Base-by-base conservation (phyloP, 1,139 yeast species). In the Yamadazyma taylorii region DNA sequence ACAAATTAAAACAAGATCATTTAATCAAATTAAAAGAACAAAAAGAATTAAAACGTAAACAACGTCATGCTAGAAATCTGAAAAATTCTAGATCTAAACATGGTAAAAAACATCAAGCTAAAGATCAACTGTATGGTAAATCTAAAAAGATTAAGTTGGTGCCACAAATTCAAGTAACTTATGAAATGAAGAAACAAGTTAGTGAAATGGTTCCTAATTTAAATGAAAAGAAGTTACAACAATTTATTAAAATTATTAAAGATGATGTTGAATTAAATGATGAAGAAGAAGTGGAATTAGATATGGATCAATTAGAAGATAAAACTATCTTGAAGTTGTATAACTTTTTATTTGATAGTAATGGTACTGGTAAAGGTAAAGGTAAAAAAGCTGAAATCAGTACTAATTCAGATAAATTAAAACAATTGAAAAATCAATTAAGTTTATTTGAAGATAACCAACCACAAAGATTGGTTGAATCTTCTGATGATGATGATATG, bases 151-250 rank as follows among this genome's bases (percentile, higher is more conserved):
- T 47, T 11, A 47, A 43, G 32, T 32, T 47, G 21, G 40, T 41
- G 6, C 51, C 51, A 24, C 48, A 47, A 36, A 45, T 51, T 36
- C 50, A 78, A 35, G 85, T 85, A 34, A 87, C 97, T 0, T 92
- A 87, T 58, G 97, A 90, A 56, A 92, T 92, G 97, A 92, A 94
- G 75, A 87, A 88, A 58, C 95, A 88, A 59, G 83, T 92, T 39
- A 81, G 92, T 39, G 97, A 89, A 55, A 80, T 82, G 53, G 92
- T 92, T 56, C 82, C 85, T 36, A 81, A 80, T 42, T 69, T 83
- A 49, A 78, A 89, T 24, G 95, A 88, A 47, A 81, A 84, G 61
- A 87, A 86, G 65, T 68, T 92, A 53, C 87, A 84, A 51, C 85
- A 85, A 40, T 95, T 89, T 27, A 77, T 92, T 47, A 80, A 85